Percentiles rank a stretch among this genome's conserved stretches.
phyloP scores from a whole-genome alignment of 768 basidiomycete genomes.

The Solioccasus polychromus region DNA sequence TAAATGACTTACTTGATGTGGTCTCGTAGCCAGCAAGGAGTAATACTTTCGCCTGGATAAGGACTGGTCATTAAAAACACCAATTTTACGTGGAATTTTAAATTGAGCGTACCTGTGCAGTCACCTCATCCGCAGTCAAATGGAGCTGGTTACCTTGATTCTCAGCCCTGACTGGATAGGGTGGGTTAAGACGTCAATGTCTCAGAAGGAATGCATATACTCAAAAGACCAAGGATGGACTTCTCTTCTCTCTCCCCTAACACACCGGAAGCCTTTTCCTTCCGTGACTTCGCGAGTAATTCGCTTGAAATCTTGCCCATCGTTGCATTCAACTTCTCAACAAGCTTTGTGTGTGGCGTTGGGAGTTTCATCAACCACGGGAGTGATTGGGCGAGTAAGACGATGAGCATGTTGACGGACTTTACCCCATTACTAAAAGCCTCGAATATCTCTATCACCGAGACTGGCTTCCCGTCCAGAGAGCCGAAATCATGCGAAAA shows the following conservation, averaged over 20 bases:
- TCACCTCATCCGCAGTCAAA: slow-evolving; percentile 41
- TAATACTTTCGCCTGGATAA: slow-evolving; percentile 33
- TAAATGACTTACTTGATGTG: slow-evolving; percentile 32
- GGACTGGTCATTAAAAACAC: not conserved
- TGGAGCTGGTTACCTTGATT: slow-evolving; percentile 22
- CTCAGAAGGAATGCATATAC: slow-evolving; percentile 16
- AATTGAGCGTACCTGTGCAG: slow-evolving; percentile 29
- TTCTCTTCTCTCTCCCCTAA: slow-evolving; percentile 32
- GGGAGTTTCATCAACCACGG: slow-evolving; percentile 35
- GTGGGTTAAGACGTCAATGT: not conserved
- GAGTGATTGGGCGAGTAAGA: slow-evolving; percentile 28
- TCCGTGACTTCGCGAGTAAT: slow-evolving; percentile 31
- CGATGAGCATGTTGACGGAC: slow-evolving; percentile 3
- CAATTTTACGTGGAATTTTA: not conserved
- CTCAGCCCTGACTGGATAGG: slow-evolving; percentile 37
- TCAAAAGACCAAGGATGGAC: slow-evolving; percentile 37
- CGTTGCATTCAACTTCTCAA: slow-evolving; percentile 25
- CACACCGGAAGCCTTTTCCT: slow-evolving; percentile 31
- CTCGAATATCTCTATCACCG: slow-evolving; percentile 28
- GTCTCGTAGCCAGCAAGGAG: slow-evolving; percentile 41
- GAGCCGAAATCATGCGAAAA: slow-evolving; percentile 46
- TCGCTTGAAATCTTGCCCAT: slow-evolving; percentile 34
- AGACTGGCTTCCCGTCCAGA: slow-evolving; percentile 33
- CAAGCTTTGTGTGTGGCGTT: slow-evolving; percentile 21
- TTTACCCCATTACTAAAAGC: slow-evolving; percentile 16